These are phyloP conservation scores for Debaryomyces castellii DNA, from an alignment of 805 yeast genomes.

Conservation along the genomic window DNA sequence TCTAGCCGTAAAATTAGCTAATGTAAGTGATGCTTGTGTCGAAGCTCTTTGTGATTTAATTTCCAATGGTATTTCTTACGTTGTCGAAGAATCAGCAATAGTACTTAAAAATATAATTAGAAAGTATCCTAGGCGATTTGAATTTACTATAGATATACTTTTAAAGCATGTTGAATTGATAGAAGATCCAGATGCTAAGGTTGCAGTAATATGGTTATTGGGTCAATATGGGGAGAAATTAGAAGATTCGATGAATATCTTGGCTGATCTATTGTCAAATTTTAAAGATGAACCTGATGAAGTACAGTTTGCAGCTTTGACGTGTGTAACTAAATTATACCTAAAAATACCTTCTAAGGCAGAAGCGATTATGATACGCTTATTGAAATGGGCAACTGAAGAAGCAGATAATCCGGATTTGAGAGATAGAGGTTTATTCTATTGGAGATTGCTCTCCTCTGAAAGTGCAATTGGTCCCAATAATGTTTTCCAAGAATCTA, in stretches of 20 bases:
- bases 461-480: constrained; percentile 35
- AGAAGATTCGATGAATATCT: constrained; percentile 37
- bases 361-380: constrained; percentile 55
- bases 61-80: constrained; percentile 64
- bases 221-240: constrained; percentile 66
- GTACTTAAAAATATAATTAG: constrained; percentile 77
- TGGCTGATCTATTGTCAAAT: constrained; percentile 38
- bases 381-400: constrained; percentile 70
- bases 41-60: constrained; percentile 58
- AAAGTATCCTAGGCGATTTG: constrained; percentile 63
- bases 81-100: constrained; percentile 77
- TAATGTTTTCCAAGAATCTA: constrained; percentile 37
- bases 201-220: constrained; percentile 79
- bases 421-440: constrained; percentile 80
- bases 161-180: constrained; percentile 42
- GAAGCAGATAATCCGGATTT: constrained; percentile 79
- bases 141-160: constrained; percentile 28
- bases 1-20: constrained; percentile 72
- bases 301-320: constrained; percentile 71
- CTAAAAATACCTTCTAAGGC: constrained; percentile 54
- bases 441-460: constrained; percentile 74
- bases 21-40: constrained; percentile 64
- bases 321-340: constrained; percentile 72
- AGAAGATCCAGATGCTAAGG: constrained; percentile 75
- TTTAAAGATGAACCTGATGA: constrained; percentile 67